Percentiles rank a stretch among this genome's conserved stretches.
These are phyloP conservation scores for Diutina sp. DNA, from an alignment of 1,139 yeast species.

Conservation along the genomic window DNA sequence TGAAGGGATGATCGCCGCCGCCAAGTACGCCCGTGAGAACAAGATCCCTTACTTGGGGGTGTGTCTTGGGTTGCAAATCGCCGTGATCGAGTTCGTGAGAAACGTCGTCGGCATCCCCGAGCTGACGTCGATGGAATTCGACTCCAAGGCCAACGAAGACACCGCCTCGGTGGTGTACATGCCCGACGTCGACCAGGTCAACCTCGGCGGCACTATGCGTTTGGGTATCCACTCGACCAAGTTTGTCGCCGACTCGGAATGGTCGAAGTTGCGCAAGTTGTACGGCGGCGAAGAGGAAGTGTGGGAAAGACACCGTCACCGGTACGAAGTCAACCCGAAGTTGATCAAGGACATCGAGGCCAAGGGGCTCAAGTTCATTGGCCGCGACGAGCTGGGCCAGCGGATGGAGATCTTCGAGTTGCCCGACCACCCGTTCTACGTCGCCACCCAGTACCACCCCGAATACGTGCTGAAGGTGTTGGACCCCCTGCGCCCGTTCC, in stretches of 20 bases:
- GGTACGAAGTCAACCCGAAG: conserved; percentile 92
- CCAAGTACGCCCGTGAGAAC: conserved; percentile 95
- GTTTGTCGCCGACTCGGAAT: conserved; percentile 58
- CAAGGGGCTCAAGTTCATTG: conserved; percentile 78
- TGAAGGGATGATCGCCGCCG: conserved; percentile 96
- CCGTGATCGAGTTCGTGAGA: conserved; percentile 89
- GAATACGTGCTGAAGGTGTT: conserved; percentile 93
- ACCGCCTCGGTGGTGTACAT: conserved; percentile 83
- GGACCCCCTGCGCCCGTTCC: conserved; percentile 92
- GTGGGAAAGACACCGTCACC: conserved; percentile 94
- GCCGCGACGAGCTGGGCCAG: conserved; percentile 78
- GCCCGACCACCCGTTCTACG: conserved; percentile 71
- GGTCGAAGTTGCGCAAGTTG: conserved; percentile 64
- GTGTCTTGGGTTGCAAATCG: conserved; percentile 95
- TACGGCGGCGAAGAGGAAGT: conserved; percentile 66
- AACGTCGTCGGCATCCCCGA: conserved; percentile 55
- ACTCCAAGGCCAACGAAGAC: conserved; percentile 45
- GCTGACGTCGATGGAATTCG: conserved; percentile 81
- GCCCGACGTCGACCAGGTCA: conserved; percentile 96
- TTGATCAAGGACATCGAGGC: conserved; percentile 58
- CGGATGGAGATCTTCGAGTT: conserved; percentile 94
- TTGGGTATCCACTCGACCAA: conserved; percentile 85
- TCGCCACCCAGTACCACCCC: conserved; percentile 97
- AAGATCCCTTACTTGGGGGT: conserved; percentile 91
- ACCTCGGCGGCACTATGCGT: conserved; percentile 98